Evolutionary conservation across 306 rosid genomes (phyloP), one percentile per base, ranked within the genome.

Genomic region (Cicer yamashitae): DNA sequence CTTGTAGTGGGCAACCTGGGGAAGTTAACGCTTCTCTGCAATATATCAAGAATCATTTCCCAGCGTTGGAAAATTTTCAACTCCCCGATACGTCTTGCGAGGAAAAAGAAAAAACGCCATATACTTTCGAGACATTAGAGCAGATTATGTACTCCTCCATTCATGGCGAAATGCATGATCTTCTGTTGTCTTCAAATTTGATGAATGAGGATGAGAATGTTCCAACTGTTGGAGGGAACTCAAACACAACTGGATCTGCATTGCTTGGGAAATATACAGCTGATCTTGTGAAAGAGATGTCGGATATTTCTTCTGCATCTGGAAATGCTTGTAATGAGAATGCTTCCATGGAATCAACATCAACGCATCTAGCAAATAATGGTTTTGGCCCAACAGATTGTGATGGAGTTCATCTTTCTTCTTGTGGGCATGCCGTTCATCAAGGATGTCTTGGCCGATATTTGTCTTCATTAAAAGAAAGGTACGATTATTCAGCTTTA

Each of bases 341-440:
- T 77, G 84, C 63, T 80, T 75, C 85, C 8, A 80, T 66, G 40
- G 93, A 92, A 72, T 83, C 87, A 77, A 64, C 82, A 59, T 77
- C 81, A 22, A 85, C 81, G 25, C 70, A 75, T 77, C 75, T 70
- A 51, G 56, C 85, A 71, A 87, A 73, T 60, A 84, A 86, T 82
- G 96, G 93, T 81, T 89, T 96, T 85, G 87, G 97, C 73, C 97
- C 94, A 25, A 73, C 67, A 46, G 91, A 90, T 79, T 90, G 93
- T 48, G 99, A 92, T 84, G 99, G 99, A 67, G 81, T 90, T 82
- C 89, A 87, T 86, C 85, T 92, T 79, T 96, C 99, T 75, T 96
- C 99, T 30, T 96, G 99, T 82, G 99, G 99, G 58, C 99, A 96
- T 82, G 97, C 98, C 14, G 93, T 92, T 79, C 99, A 96, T 88